Evolutionary conservation across 2,329 filamentous ascomycete species (phyloP).

Genomic region (Plenodomus lindquistii): DNA sequence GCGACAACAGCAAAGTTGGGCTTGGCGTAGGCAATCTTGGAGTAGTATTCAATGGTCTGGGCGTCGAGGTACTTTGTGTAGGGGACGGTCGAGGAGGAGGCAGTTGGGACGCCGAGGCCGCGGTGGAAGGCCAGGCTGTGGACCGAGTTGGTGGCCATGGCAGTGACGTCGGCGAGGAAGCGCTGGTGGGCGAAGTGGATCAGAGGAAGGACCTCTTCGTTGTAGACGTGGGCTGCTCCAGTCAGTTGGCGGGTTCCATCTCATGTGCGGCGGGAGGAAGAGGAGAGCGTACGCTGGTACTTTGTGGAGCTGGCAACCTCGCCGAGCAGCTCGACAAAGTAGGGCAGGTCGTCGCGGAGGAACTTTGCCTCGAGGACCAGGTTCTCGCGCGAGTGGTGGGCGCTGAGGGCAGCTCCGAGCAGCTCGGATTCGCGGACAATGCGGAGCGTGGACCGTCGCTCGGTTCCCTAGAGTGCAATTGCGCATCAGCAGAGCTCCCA

Average conservation of each 20-base stretch:
- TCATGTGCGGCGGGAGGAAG: slow-evolving; percentile 18
- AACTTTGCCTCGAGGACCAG: slow-evolving; percentile 93
- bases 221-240: slow-evolving; percentile 77
- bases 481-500: slow-evolving; percentile 27
- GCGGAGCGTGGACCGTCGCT: slow-evolving; percentile 84
- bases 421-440: slow-evolving; percentile 96
- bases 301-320: slow-evolving; percentile 89
- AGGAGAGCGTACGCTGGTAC: slow-evolving; percentile 63
- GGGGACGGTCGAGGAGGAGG: slow-evolving; percentile 72
- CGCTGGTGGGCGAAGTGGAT: slow-evolving; percentile 78
- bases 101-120: slow-evolving; percentile 80
- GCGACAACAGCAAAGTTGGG: slow-evolving; percentile 89
- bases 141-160: slow-evolving; percentile 81
- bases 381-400: slow-evolving; percentile 91
- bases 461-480: slow-evolving; percentile 69
- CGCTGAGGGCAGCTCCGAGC: slow-evolving; percentile 83
- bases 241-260: slow-evolving; percentile 10
- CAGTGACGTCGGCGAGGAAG: slow-evolving; percentile 63
- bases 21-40: slow-evolving; percentile 81
- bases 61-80: slow-evolving; percentile 80
- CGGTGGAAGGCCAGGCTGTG: slow-evolving; percentile 90
- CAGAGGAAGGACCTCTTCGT: slow-evolving; percentile 80
- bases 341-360: slow-evolving; percentile 91
- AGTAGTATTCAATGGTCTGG: slow-evolving; percentile 73
- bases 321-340: slow-evolving; percentile 93